Evolutionary conservation across 768 basidiomycete species (phyloP).

Genomic region (Amanita pseudoporphyria): DNA sequence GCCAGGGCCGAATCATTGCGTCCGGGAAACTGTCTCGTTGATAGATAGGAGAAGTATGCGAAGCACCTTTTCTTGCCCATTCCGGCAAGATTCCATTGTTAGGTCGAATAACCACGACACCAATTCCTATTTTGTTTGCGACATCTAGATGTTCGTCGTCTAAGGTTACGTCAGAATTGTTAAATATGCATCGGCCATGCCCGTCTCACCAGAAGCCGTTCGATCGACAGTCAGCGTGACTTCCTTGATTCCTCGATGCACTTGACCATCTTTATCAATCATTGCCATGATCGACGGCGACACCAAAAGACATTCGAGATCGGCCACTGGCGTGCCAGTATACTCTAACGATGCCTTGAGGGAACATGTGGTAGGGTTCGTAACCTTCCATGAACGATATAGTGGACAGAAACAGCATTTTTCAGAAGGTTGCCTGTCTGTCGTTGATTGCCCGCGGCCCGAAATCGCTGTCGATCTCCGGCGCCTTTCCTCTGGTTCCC

Average conservation of each 20-base stretch:
- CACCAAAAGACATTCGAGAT: neutral
- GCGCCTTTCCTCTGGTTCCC: too few species aligned
- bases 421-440: neutral
- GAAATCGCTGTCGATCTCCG: too few species aligned
- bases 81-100: too few species aligned
- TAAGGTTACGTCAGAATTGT: neutral
- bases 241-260: neutral
- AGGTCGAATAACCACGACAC: too few species aligned
- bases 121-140: too few species aligned
- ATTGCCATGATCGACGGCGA: neutral
- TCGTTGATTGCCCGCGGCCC: neutral
- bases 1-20: too few species aligned
- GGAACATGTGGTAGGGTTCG: neutral
- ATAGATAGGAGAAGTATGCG: too few species aligned
- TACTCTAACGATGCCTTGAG: neutral
- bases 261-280: neutral
- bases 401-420: neutral
- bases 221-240: neutral
- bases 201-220: neutral
- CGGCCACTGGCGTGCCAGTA: neutral
- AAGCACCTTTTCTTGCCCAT: too few species aligned
- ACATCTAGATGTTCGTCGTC: too few species aligned
- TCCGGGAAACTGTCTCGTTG: too few species aligned
- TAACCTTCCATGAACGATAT: neutral
- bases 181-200: neutral